Evolutionary conservation across 2,329 filamentous ascomycete species (phyloP), one percentile per base, ranked within the genome.

Genomic region (Fusarium mangiferae): DNA sequence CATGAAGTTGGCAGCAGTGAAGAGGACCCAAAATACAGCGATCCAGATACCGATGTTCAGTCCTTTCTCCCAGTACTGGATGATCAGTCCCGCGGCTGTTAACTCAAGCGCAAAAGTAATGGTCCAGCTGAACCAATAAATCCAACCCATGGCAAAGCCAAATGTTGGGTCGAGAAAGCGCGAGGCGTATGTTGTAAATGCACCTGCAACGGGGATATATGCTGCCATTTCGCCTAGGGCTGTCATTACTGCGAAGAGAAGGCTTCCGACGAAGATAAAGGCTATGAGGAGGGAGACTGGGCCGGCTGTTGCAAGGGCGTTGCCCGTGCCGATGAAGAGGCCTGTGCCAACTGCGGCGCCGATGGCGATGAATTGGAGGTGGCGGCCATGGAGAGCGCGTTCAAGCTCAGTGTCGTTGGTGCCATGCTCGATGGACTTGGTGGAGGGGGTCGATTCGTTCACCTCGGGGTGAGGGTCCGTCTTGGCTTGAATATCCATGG

Each of bases 101-200:
- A 88, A 84, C 79, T 91, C 89, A 49, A 88, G 87, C 4, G 86
- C 89, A 30, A 90, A 84, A 4, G 90, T 82, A 66, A 91, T 90
- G 17, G 86, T 83, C 73, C 90, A 90, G 5, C 88, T 87, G 74
- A 91, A 90, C 85, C 88, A 90, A 80, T 91, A 91, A 68, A 90
- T 90, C 87, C 87, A 90, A 3, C 87, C 89, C 44, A 84, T 82
- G 13, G 89, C 88, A 70, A 90, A 90, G n/a, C 85, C 86, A 30
- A 90, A 80, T 38, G 86, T 88, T 3, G 85, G 84, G 56, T 90
- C 88, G 68, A 90, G 84, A 62, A 88, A 90, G 38, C 88, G 87
- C 9, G 67, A 70, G 9, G 67, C 84, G 81, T 60, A 89, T 85
- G 73, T 89, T 86, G 80, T 90, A 89, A 22, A 88, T 87, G 38